Evolutionary conservation across 176 grass and related monocot species (phyloP), one percentile per base, ranked within the genome.

Genomic region (Aegilops speltoides): DNA sequence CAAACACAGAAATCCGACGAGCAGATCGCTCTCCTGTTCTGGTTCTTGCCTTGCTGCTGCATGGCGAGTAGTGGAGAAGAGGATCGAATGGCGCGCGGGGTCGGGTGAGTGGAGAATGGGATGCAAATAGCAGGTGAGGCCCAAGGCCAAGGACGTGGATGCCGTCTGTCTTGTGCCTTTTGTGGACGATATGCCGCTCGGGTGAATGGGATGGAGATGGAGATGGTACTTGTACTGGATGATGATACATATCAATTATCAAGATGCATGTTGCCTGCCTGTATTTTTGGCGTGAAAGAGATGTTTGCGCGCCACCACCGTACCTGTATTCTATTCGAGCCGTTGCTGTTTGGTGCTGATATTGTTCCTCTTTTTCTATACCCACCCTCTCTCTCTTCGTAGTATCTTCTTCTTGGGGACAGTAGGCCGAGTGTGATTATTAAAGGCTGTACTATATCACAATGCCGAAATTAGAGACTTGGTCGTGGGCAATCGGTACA

Each of bases 31-130:
- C 3, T 38, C 54, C 3, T 40, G 17, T 16, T 79, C 69, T 82
- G 56, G 32, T 16, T 22, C 56, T 41, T 19, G 4, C 70, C 70
- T 88, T 77, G 32, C 80, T 68, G 68, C 8, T 33, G 69, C 86
- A 88, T 88, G 73, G 34, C 4, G n/a, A 73, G 6, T 1, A 24
- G 19, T 23, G 78, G 37, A 22, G 48, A 41, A 38, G 77, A 63
- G 11, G 29, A 77, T 22, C 59, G 28, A 19, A 43, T 61, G 6
- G 56, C 36, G 68, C 32, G 12, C 10, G 36, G 28, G 31, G 33
- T 3, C 19, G 64, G 19, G 16, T n/a, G 52, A 15, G 57, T 19
- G 3, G 38, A 28, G 10, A 22, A 65, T 29, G 17, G 25, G 0
- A 68, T 8, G 7, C 7, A 32, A 57, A 59, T 54, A 59, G 17